A percentile compares a stretch with the other conserved stretches of the same genome.
Conservation (phyloP, 1,284 basidiomycete genomes). For the Boletus albobrunnescens region DNA sequence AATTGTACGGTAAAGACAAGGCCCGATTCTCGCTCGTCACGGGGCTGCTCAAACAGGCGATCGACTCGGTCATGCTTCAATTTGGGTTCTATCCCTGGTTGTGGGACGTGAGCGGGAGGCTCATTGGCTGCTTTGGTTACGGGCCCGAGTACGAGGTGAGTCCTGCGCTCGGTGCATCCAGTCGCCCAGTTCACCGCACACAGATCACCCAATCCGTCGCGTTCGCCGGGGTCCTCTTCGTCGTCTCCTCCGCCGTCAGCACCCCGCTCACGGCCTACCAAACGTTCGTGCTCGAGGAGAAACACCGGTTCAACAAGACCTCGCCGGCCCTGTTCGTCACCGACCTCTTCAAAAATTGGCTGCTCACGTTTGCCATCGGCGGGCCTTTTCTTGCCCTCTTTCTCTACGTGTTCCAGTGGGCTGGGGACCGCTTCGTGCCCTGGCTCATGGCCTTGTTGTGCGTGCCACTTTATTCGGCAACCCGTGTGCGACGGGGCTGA, state of each 20-base stretch:
- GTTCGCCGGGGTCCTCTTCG: constrained; percentile 68
- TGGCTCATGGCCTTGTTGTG: constrained; percentile 87
- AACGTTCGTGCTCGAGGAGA: constrained; percentile 92
- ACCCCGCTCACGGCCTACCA: constrained; percentile 79
- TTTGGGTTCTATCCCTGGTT: constrained; percentile 77
- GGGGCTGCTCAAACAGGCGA: constrained; percentile 66
- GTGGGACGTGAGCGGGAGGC: constrained; percentile 61
- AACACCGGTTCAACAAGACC: constrained; percentile 96
- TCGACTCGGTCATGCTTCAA: constrained; percentile 72
- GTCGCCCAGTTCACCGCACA: too few relatives aligned
- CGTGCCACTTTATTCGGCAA: neutral
- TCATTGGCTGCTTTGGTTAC: constrained; percentile 55
- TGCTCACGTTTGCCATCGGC: constrained; percentile 73
- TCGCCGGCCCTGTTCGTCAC: constrained; percentile 70
- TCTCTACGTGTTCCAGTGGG: constrained; percentile 89
- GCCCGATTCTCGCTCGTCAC: constrained; percentile 79
- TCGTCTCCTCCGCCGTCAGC: constrained; percentile 64
- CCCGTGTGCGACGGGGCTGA: neutral
- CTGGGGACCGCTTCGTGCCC: constrained; percentile 84
- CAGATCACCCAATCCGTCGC: constrained; percentile 79
- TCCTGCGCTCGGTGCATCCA: too few relatives aligned
- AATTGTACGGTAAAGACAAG: constrained; percentile 89
- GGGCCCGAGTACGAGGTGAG: constrained; percentile 63
- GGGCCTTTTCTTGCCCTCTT: constrained; percentile 85
- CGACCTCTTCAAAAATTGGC: constrained; percentile 81